phyloP scores from a whole-genome alignment of 73 alveolate species.

The Paraurostyla sp. region DNA sequence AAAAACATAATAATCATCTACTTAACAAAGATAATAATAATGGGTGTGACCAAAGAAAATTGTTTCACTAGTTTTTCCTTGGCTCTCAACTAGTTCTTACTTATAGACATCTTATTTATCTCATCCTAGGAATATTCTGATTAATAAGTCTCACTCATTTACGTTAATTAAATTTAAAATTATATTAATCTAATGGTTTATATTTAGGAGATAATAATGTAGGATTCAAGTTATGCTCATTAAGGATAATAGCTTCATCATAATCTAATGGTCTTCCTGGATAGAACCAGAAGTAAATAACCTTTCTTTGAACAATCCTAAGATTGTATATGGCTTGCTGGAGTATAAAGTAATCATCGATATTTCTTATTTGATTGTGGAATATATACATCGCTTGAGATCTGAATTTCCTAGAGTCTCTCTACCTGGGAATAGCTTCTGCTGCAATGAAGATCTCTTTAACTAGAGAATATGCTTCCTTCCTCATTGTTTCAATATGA shows the following conservation, averaged over 20 bases:
- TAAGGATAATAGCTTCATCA: constrained; percentile 1
- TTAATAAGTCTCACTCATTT: background rate
- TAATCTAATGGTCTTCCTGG: constrained; percentile 28
- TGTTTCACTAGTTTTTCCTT: constrained; percentile 29
- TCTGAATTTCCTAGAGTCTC: background rate
- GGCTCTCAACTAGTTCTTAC: background rate
- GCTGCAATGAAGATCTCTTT: constrained; percentile 29
- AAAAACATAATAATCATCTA: constrained; percentile 29
- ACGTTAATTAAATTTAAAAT: background rate
- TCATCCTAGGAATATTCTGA: background rate
- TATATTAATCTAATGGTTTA: background rate
- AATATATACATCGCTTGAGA: background rate
- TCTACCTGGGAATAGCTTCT: constrained; percentile 3
- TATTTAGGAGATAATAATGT: background rate
- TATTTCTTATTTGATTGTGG: background rate
- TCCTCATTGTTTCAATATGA: background rate
- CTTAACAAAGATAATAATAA: background rate
- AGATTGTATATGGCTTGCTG: background rate
- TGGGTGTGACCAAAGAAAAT: constrained; percentile 15
- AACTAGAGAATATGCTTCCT: background rate
- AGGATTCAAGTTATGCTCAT: constrained; percentile 14
- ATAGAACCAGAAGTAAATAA: background rate
- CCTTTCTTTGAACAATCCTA: background rate
- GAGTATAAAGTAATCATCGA: background rate
- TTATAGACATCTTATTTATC: background rate